phyloP scores from a whole-genome alignment of 306 rosid genomes.

The Amphicarpaea edgeworthii region DNA sequence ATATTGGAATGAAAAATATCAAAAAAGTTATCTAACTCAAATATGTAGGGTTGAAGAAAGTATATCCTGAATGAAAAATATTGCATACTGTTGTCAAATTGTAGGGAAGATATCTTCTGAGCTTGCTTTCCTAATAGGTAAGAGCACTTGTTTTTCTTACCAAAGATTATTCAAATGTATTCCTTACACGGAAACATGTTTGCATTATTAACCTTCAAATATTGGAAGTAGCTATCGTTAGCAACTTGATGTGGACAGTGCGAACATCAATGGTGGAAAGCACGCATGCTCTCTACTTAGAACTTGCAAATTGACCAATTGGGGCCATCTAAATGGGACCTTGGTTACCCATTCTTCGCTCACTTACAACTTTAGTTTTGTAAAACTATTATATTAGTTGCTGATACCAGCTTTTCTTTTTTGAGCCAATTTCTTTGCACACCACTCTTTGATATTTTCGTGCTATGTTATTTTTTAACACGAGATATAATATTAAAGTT shows the following conservation, averaged over 20 bases:
- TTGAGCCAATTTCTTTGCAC: conserved; percentile 41
- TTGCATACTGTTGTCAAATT: conserved; percentile 39
- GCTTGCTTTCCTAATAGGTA: conserved; percentile 43
- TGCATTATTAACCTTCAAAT: conserved; percentile 38
- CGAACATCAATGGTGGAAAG: conserved; percentile 48
- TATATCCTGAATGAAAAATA: conserved; percentile 23
- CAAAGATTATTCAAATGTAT: conserved; percentile 36
- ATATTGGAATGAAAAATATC: conserved; percentile 29
- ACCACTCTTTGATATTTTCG: conserved; percentile 17
- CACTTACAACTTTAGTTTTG: conserved; percentile 43
- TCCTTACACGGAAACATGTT: conserved; percentile 48
- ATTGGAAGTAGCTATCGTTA: conserved; percentile 49
- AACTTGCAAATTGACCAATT: conserved; percentile 32
- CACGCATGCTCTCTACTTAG: conserved; percentile 35
- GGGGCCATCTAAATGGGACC: conserved; percentile 46
- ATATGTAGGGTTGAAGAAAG: conserved; percentile 35
- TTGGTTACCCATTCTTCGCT: conserved; percentile 42
- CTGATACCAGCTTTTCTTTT: conserved; percentile 19
- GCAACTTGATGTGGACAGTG: conserved; percentile 51
- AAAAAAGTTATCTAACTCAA: conserved; percentile 9
- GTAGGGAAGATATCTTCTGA: conserved; percentile 41
- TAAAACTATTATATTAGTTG: conserved; percentile 40
- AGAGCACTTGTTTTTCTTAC: conserved; percentile 39
- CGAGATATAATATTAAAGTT: background rate
- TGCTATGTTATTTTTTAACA: background rate